These are phyloP conservation scores for Stachybotrys elegans DNA, from an alignment of 2,329 filamentous ascomycete genomes.

Conservation along the genomic window DNA sequence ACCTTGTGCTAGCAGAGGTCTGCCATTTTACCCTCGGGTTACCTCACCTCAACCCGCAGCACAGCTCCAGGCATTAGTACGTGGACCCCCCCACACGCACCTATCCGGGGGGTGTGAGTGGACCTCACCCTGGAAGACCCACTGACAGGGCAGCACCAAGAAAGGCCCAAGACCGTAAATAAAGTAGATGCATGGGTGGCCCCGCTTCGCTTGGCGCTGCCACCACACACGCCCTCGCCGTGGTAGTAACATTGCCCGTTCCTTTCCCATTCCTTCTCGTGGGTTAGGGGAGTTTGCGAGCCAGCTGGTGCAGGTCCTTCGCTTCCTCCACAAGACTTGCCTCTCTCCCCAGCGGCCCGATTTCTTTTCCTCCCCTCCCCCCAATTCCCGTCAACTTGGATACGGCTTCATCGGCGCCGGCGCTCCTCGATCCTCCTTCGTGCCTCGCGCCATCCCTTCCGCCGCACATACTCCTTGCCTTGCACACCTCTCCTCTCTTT, in stretches of 20 bases:
- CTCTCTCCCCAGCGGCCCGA: conserved; percentile 33
- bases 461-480: conserved; percentile 7
- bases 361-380: conserved; percentile 29
- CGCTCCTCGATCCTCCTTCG: conserved; percentile 9
- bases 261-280: conserved; percentile 28
- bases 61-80: too few relatives aligned
- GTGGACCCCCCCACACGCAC: too few relatives aligned
- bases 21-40: too few relatives aligned
- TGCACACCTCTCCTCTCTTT: not conserved
- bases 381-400: conserved; percentile 24
- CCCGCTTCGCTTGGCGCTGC: not conserved
- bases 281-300: conserved; percentile 38
- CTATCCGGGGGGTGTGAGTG: too few relatives aligned
- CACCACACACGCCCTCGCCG: conserved; percentile 10
- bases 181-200: not conserved
- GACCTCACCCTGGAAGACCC: not conserved
- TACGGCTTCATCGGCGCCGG: conserved; percentile 24
- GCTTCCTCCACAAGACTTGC: conserved; percentile 31
- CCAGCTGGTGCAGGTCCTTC: conserved; percentile 29
- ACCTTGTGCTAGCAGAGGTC: too few relatives aligned
- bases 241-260: conserved; percentile 27
- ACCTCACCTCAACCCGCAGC: too few relatives aligned
- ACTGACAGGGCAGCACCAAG: not conserved
- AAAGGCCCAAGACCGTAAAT: not conserved
- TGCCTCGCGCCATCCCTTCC: conserved; percentile 7